A percentile compares a stretch with the other conserved stretches of the same genome.
phyloP scores from a whole-genome alignment of 345 rosid species.

The Eutrema heterophyllum region DNA sequence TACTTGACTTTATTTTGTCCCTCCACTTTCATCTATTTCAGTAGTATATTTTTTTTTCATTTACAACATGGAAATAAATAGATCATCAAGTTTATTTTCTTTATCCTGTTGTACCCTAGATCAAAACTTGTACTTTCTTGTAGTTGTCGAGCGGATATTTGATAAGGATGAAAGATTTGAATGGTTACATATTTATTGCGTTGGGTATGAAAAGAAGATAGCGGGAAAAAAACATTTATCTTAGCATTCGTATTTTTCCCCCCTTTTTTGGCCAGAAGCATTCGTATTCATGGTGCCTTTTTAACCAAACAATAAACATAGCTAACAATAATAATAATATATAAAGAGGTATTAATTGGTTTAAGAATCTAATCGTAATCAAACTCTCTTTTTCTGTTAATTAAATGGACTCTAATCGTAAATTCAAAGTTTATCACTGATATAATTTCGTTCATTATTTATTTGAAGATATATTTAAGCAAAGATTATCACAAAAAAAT shows the following conservation, averaged over 20 bases:
- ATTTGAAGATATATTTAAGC: too few species aligned
- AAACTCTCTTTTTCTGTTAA: too few species aligned
- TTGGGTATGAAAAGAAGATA: neutral
- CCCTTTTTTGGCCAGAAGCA: too few species aligned
- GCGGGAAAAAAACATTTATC: neutral
- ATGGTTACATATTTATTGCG: conserved; percentile 1
- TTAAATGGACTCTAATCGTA: too few species aligned
- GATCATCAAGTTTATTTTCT: neutral
- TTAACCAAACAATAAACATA: too few species aligned
- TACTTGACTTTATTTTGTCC: conserved; percentile 26
- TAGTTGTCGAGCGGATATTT: conserved; percentile 14
- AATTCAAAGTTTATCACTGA: too few species aligned
- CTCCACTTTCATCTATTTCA: conserved; percentile 10
- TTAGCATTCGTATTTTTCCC: too few species aligned
- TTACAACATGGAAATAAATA: neutral
- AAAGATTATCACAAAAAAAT: too few species aligned
- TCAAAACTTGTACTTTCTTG: conserved; percentile 16
- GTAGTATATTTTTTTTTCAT: neutral
- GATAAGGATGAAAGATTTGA: neutral
- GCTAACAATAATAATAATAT: too few species aligned
- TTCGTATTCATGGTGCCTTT: neutral
- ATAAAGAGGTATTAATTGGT: too few species aligned
- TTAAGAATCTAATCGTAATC: too few species aligned
- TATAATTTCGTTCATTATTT: too few species aligned
- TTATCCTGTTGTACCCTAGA: conserved; percentile 5